Base-by-base conservation (phyloP, 2,329 filamentous ascomycete species). In the Cercospora sesami region DNA sequence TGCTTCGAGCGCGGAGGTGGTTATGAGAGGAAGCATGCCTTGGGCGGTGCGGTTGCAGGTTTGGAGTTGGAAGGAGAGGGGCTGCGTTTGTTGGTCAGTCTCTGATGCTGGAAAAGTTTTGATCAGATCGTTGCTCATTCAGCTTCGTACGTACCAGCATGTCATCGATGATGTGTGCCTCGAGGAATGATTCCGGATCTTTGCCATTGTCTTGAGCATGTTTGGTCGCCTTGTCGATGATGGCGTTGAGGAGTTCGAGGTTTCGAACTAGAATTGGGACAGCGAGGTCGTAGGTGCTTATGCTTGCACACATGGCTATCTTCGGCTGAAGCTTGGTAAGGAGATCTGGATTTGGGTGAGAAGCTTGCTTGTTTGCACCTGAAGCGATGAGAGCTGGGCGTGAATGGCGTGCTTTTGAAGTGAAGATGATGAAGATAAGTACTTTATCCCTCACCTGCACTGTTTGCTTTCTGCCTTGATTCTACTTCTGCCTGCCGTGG, bases 41-140 rank as follows among this genome's bases (percentile, higher is more conserved):
- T 83, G 83, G 65, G 81, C 78, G 1, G 76, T 76, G 73, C 84
- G 80, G 72, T 77, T 80, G 64, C 78, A 71, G 48, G 75, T 75
- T 66, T 84, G 80, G 74, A 87, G 76, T 72, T 87, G 86, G 77
- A 79, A 85, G 67, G 79, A 66, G 60, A 87, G 75, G 4, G 80
- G 73, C 31, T 28, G 5, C 48, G 26, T 7, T 1, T 23, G 26
- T 28, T 53, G 18, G 62, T 5, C 6, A 26, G 30, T n/a, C n/a
- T n/a, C n/a, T n/a, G n/a, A n/a, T 9, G 31, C 33, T 8, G 28
- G 26, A 23, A 53, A 59, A 26, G 12, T 42, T 21, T 8, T 12
- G 21, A 14, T 39, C 12, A 39, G 16, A 4, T 48, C 62, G 4
- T 36, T 36, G 31, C 31, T 36, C 12, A 5, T 36, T 14, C 3